These are phyloP conservation scores for Hyphodiscus hymeniophilus DNA, from an alignment of 495 filamentous ascomycete species.

Conservation along the genomic window DNA sequence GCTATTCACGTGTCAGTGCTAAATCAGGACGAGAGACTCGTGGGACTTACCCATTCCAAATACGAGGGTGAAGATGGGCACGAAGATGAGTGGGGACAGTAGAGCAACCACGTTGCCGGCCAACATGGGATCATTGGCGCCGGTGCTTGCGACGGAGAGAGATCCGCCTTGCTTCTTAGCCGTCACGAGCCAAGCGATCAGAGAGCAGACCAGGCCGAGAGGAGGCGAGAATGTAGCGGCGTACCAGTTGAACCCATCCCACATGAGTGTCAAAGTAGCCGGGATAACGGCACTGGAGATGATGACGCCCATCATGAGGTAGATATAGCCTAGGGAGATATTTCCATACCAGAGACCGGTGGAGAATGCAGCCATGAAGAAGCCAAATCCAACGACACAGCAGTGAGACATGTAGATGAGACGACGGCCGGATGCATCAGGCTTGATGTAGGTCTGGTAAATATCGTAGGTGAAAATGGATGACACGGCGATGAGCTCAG, in stretches of 20 bases:
- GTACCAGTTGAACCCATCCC: slow-evolving; percentile 58
- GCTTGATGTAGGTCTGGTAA: slow-evolving; percentile 63
- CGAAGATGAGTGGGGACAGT: slow-evolving; percentile 69
- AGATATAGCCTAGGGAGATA: slow-evolving; percentile 59
- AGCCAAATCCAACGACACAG: slow-evolving; percentile 65
- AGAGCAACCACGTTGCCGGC: slow-evolving; percentile 68
- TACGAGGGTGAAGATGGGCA: slow-evolving; percentile 66
- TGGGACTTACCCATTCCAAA: slow-evolving; percentile 5
- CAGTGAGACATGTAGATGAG: slow-evolving; percentile 83
- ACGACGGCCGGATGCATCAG: slow-evolving; percentile 57
- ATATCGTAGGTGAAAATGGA: slow-evolving; percentile 93
- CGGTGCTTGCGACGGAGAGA: slow-evolving; percentile 53
- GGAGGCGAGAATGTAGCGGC: slow-evolving; percentile 53
- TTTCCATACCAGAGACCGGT: slow-evolving; percentile 34
- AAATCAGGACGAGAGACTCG: background rate
- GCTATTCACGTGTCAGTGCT: slow-evolving; percentile 28
- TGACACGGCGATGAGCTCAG: slow-evolving; percentile 86
- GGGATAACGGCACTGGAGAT: slow-evolving; percentile 59
- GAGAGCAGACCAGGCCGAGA: slow-evolving; percentile 51
- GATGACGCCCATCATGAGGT: slow-evolving; percentile 22
- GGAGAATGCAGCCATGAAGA: slow-evolving; percentile 76
- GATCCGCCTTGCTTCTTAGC: slow-evolving; percentile 52
- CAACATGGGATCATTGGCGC: slow-evolving; percentile 70
- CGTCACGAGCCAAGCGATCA: slow-evolving; percentile 67
- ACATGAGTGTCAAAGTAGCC: slow-evolving; percentile 59